These are phyloP conservation scores for Capsella rubella DNA, from an alignment of 441 rosid species.

Conservation along the genomic window DNA sequence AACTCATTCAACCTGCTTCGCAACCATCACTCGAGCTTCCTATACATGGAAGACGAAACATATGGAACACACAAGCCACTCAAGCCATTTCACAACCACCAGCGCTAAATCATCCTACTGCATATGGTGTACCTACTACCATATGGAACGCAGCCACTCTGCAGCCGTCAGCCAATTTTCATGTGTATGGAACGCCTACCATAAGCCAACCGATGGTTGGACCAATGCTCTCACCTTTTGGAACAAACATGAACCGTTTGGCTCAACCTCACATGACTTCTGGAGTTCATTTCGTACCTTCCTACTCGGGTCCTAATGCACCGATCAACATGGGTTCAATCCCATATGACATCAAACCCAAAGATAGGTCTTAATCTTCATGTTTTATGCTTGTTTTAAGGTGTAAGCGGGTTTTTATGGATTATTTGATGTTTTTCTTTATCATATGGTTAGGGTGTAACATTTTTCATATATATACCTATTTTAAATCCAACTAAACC, in stretches of 20 bases:
- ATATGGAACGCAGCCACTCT: background rate
- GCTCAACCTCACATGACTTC: constrained; percentile 60
- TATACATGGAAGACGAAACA: background rate
- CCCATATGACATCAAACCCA: constrained; percentile 48
- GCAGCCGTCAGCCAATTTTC: constrained; percentile 50
- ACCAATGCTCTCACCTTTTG: constrained; percentile 75
- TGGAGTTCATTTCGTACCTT: constrained; percentile 41
- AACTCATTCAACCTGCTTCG: constrained; percentile 41
- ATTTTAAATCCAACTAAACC: no score
- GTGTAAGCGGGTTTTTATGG: background rate
- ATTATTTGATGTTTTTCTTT: background rate
- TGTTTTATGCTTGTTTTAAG: background rate
- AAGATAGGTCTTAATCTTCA: background rate
- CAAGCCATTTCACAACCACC: no score
- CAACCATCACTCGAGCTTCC: constrained; percentile 30
- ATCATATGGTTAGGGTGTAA: no score
- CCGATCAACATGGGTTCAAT: constrained; percentile 61
- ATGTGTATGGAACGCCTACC: constrained; percentile 50
- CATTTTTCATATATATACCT: no score
- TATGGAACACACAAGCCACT: constrained; percentile 12
- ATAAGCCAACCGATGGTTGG: constrained; percentile 75
- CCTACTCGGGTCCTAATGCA: constrained; percentile 61
- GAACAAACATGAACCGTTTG: constrained; percentile 74
- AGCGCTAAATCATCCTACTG: no score
- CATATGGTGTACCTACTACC: no score